Percentiles rank a stretch among this genome's conserved stretches.
These are phyloP conservation scores for Ceriops tagal DNA, from an alignment of 345 rosid genomes.

Conservation along the genomic window DNA sequence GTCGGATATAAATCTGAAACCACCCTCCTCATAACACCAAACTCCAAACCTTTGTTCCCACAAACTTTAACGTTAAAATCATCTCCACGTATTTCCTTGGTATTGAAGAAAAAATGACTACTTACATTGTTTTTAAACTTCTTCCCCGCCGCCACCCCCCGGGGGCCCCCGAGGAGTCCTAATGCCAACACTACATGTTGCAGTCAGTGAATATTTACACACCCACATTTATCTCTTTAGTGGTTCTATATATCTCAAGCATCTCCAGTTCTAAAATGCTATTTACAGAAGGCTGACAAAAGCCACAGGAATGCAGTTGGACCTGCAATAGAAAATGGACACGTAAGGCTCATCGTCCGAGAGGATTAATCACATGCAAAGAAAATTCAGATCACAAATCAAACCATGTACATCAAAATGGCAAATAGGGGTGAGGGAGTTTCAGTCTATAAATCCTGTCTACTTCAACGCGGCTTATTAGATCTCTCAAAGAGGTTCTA, in stretches of 20 bases:
- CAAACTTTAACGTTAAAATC: not conserved
- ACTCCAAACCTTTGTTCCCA: not conserved
- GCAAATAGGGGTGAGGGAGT: no score
- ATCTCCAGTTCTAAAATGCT: constrained; percentile 18
- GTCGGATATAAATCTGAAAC: not conserved
- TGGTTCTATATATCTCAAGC: constrained; percentile 3
- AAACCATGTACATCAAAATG: no score
- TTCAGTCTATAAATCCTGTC: no score
- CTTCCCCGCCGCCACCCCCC: constrained; percentile 11
- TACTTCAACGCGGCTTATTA: no score
- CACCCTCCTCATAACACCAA: not conserved
- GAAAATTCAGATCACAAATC: no score
- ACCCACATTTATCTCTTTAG: constrained; percentile 10
- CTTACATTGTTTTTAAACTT: not conserved
- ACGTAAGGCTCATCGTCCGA: no score
- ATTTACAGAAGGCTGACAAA: constrained; percentile 20
- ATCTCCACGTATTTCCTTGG: not conserved
- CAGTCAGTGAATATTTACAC: constrained; percentile 17
- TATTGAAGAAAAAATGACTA: not conserved
- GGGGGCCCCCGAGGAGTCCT: constrained; percentile 5
- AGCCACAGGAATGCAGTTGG: constrained; percentile 1
- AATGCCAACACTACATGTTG: constrained; percentile 9
- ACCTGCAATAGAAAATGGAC: constrained; percentile 21
- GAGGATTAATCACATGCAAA: no score
- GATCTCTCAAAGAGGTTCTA: no score